Evolutionary conservation across 2,329 filamentous ascomycete species (phyloP), one percentile per base, ranked within the genome.

Genomic region (Fusarium palustre): DNA sequence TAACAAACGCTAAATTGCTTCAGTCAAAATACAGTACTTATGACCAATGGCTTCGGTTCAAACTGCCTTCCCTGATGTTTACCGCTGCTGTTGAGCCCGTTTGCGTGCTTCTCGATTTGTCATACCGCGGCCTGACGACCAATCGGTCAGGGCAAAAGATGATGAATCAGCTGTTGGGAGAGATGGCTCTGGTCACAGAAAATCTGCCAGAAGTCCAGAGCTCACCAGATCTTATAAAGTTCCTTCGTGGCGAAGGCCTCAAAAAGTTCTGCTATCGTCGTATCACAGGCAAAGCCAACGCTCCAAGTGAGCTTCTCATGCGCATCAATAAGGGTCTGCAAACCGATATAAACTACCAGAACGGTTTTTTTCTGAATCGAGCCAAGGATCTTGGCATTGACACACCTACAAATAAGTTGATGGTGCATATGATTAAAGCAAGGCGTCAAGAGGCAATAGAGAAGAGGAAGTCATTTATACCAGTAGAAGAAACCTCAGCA

Each of bases 281-380:
- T 22, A 79, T 81, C 20, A 63, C 72, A 20, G 76, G 72, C 28
- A 80, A 86, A 57, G 88, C 89, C 53, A 81, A 84, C 8, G 78
- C 79, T 11, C 73, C 78, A 42, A 92, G 88, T 73, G 86, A 83
- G 22, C 93, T 97, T 88, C 81, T 92, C 8, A 84, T 86, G 55
- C 88, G 91, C 73, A 82, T 94, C 15, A 81, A 87, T 13, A 77
- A 80, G 2, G 91, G 92, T 2, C 81, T 81, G 64, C 80, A 84
- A 60, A 93, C 92, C 0, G 93, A 97, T 74, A 87, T 97, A 41
- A 88, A 94, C 46, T 97, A 91, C 74, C 87, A 95, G 71, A 97
- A 97, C 77, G 95, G 94, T 1, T 99, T 95, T 81, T 91, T 99
- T 63, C 85, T 97, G 33, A 85, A 83, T 52, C 86, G 91, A 41